Conservation (phyloP, 148 eudicot genomes). For the Persicaria maculosa region DNA sequence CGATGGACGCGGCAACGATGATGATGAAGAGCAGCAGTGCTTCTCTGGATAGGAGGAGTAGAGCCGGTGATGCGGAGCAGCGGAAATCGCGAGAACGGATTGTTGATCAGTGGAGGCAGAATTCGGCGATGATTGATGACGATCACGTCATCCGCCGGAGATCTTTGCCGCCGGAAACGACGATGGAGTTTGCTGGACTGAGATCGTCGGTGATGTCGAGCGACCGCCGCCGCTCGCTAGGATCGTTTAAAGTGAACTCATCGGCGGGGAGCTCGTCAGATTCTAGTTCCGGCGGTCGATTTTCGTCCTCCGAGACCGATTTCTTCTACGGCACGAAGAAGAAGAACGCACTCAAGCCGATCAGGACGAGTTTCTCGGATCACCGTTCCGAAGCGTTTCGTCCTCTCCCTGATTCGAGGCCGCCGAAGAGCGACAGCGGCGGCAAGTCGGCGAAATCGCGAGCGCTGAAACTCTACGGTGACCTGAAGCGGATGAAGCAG, state of each 20-base stretch:
- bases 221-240: background rate
- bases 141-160: conserved; percentile 22
- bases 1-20: background rate
- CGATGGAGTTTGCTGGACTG: background rate
- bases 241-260: conserved; percentile 5
- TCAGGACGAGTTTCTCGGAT: conserved; percentile 30
- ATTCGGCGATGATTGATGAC: conserved; percentile 18
- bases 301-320: conserved; percentile 34
- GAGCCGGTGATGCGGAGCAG: background rate
- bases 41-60: conserved; percentile 13
- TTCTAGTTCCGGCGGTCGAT: conserved; percentile 39
- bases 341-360: conserved; percentile 28
- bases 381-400: background rate
- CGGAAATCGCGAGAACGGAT: conserved; percentile 23
- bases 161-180: conserved; percentile 18
- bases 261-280: conserved; percentile 37
- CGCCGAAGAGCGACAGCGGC: conserved; percentile 8
- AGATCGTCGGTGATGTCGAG: conserved; percentile 5
- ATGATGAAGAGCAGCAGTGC: conserved; percentile 13
- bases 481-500: conserved; percentile 41
- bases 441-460: conserved; percentile 47
- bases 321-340: conserved; percentile 1
- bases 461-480: conserved; percentile 71
- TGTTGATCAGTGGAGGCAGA: conserved; percentile 54
- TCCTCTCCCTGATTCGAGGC: background rate